Evolutionary conservation across 169 alveolate species (phyloP).

Genomic region (Condylostoma magnum): DNA sequence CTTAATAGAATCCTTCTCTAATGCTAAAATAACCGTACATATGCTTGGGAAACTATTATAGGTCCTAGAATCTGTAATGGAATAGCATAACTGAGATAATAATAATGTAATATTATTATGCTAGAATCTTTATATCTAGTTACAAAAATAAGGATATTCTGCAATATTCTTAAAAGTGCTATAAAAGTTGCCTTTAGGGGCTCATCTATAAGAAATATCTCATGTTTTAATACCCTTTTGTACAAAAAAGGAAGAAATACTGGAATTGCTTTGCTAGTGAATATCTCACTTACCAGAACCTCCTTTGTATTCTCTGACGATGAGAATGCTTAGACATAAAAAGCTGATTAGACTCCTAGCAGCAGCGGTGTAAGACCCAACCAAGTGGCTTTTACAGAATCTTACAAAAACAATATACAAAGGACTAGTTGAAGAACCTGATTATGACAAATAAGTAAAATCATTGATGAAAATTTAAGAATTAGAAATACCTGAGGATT

Average conservation of each 20-base stretch:
- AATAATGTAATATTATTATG: not conserved
- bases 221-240: not conserved
- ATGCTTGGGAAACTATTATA: not conserved
- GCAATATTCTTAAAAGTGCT: not conserved
- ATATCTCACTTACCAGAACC: not conserved
- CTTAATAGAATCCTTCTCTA: too few species aligned
- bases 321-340: not conserved
- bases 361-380: not conserved
- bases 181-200: not conserved
- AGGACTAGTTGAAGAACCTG: not conserved
- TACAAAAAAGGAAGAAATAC: not conserved
- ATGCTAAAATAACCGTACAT: too few species aligned
- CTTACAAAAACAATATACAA: not conserved
- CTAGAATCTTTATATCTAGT: not conserved
- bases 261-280: not conserved
- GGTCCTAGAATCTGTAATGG: not conserved
- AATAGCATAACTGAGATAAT: not conserved
- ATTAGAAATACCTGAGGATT: not conserved
- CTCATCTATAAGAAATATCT: not conserved
- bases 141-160: not conserved
- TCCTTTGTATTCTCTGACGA: not conserved
- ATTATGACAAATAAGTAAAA: constrained; percentile 17
- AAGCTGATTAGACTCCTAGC: not conserved
- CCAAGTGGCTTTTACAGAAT: not conserved
- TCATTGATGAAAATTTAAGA: not conserved